Evolutionary conservation across 2,329 filamentous ascomycete genomes (phyloP).

Genomic region (Massarina eburnea): DNA sequence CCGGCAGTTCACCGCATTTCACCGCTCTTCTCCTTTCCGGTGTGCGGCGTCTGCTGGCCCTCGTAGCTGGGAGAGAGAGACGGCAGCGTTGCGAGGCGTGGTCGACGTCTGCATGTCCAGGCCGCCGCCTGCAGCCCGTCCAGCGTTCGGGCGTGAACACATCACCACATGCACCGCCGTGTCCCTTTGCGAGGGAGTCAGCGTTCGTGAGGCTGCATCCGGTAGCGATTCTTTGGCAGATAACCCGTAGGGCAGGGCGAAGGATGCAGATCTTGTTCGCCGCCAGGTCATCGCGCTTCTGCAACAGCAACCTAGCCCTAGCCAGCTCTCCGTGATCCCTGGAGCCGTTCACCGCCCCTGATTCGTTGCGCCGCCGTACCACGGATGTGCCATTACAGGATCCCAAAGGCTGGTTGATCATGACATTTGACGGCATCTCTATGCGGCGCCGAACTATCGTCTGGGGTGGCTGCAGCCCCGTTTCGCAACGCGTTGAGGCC

Average conservation of each 20-base stretch:
- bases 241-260: slow-evolving; percentile 37
- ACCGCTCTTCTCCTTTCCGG: slow-evolving; percentile 27
- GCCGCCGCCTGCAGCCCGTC: slow-evolving; percentile 16
- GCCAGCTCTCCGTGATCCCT: slow-evolving; percentile 37
- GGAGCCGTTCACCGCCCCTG: slow-evolving; percentile 43
- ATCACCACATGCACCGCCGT: slow-evolving; percentile 40
- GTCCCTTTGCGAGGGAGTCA: slow-evolving; percentile 42
- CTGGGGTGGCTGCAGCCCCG: slow-evolving; percentile 27
- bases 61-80: slow-evolving; percentile 1
- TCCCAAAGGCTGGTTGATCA: slow-evolving; percentile 19
- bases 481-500: slow-evolving; percentile 33
- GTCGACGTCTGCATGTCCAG: background rate
- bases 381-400: slow-evolving; percentile 14
- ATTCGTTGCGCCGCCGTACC: slow-evolving; percentile 37
- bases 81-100: slow-evolving; percentile 13
- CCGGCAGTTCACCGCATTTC: slow-evolving; percentile 40
- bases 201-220: slow-evolving; percentile 39
- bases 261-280: slow-evolving; percentile 45
- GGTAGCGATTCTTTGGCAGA: slow-evolving; percentile 41
- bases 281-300: slow-evolving; percentile 44
- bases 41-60: background rate
- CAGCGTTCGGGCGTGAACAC: slow-evolving; percentile 35
- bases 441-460: slow-evolving; percentile 18
- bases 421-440: slow-evolving; percentile 22
- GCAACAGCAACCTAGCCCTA: slow-evolving; percentile 30